Conservation (phyloP, 176 grass and related monocot species). For the Pharus latifolius region DNA sequence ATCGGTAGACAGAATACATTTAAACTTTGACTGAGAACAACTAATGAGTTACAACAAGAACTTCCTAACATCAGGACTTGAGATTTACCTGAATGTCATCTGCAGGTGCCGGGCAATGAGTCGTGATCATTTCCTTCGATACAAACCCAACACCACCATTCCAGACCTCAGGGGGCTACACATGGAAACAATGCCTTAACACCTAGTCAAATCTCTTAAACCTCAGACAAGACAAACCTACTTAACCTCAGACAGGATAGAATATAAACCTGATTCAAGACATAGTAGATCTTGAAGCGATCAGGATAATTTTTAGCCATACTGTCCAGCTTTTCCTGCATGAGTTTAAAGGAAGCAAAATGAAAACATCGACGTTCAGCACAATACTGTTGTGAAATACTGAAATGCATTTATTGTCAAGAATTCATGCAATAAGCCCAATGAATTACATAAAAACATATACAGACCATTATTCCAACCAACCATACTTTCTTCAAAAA, state of each 20-base stretch:
- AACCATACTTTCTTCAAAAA: background rate
- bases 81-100: slow-evolving; percentile 67
- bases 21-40: background rate
- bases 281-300: slow-evolving; percentile 76
- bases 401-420: background rate
- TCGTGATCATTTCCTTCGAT: slow-evolving; percentile 84
- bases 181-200: background rate
- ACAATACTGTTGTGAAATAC: background rate
- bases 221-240: background rate
- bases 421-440: background rate
- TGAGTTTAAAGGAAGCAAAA: slow-evolving; percentile 12
- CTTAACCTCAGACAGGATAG: background rate
- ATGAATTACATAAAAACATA: background rate
- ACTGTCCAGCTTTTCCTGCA: slow-evolving; percentile 68
- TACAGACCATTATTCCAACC: background rate
- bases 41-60: background rate
- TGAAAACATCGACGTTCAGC: background rate
- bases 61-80: background rate
- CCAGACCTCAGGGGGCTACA: slow-evolving; percentile 71
- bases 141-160: slow-evolving; percentile 80
- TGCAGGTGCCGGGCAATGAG: slow-evolving; percentile 63
- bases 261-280: slow-evolving; percentile 69
- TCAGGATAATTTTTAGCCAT: slow-evolving; percentile 52
- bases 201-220: too few species aligned
- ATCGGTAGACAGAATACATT: background rate